phyloP scores from a whole-genome alignment of 2,329 filamentous ascomycete genomes.

The Hymenoscyphus scutula region DNA sequence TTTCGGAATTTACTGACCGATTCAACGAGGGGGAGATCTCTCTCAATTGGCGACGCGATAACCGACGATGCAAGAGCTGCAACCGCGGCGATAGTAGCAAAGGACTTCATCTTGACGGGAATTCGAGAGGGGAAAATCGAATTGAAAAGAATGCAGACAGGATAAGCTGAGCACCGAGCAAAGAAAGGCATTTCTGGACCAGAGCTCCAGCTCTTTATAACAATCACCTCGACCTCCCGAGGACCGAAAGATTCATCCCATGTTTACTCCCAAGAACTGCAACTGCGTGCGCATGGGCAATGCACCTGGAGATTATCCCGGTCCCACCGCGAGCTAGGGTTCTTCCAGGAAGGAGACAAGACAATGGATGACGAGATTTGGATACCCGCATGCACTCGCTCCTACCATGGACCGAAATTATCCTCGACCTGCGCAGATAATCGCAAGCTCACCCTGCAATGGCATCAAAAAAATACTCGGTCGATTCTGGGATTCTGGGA shows the following conservation, averaged over 20 bases:
- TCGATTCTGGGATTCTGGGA: no score
- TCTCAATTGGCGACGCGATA: neutral
- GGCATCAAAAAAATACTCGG: neutral
- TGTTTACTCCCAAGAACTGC: neutral
- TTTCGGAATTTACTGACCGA: neutral
- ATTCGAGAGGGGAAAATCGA: neutral
- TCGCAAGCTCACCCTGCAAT: slow-evolving; percentile 4
- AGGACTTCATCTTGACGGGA: slow-evolving; percentile 8
- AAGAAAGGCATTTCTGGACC: neutral
- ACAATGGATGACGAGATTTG: neutral
- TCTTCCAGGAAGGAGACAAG: slow-evolving; percentile 10
- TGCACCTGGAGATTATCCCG: neutral
- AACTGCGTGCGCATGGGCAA: neutral
- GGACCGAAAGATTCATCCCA: neutral
- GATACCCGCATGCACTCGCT: neutral
- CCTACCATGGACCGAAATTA: neutral
- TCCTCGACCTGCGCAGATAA: neutral
- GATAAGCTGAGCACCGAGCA: neutral
- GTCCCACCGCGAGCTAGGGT: neutral
- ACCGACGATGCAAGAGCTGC: slow-evolving; percentile 1
- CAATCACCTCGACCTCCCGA: neutral
- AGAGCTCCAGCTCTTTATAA: slow-evolving; percentile 2
- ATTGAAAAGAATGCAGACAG: neutral
- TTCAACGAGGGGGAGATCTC: slow-evolving; percentile 10
- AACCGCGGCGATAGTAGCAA: neutral